Base-by-base conservation (phyloP, 352 stramenopile genomes). In the Pythium myriotylum region DNA sequence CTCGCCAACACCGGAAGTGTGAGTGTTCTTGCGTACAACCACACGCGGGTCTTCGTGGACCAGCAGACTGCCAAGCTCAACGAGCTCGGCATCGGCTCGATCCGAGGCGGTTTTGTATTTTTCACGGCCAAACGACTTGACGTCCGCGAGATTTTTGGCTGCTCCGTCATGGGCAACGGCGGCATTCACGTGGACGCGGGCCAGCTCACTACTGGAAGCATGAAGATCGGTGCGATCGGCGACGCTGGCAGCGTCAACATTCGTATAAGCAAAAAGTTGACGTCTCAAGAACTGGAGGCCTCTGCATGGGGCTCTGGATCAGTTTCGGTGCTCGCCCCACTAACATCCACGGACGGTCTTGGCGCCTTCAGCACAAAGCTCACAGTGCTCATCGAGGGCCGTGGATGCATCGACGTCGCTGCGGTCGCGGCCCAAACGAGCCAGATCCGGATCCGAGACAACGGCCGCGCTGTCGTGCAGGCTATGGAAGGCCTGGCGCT, bases 211-310 rank as follows among this genome's bases (percentile, higher is more conserved):
- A n/a, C 46, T 29, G 37, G 13, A 17, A n/a, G 23, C 46, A 13
- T 53, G 14, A 53, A 53, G 26, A n/a, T 53, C 26, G 46, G 46
- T 27, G 27, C 46, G 26, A 53, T 53, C 46, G 46, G 27, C 26
- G 46, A 39, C 26, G 26, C 9, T 6, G 46, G 46, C 46, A 23
- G 46, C 46, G 27, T 20, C 23, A 39, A 12, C 17, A 9, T 53
- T 14, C 26, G 27, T 27, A 14, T 20, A 8, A 23, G 10, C n/a
- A 29, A 39, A 24, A 16, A 13, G 14, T n/a, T 53, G 10, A 3
- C 23, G 3, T 24, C 46, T 4, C 4, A 23, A 26, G 46, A 33
- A 20, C 42, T 37, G 12, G 41, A 59, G 40, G 46, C 27, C 16
- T 43, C 13, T 0, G 40, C 50, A 7, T 48, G 26, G 7, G 52